Conservation (phyloP, 345 rosid species). For the Bruguiera parviflora region DNA sequence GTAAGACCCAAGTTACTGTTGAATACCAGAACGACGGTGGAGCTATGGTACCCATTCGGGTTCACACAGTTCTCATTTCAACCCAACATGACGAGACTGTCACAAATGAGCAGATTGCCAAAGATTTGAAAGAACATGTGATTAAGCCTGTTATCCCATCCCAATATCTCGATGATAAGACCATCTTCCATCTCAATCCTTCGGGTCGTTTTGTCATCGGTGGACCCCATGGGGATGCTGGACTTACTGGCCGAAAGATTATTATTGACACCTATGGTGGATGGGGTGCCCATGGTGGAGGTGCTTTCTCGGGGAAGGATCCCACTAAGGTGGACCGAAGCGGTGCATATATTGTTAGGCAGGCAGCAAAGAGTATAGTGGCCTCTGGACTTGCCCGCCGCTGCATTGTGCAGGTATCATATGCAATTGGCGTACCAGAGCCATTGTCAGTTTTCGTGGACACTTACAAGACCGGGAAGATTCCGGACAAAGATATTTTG, state of each 20-base stretch:
- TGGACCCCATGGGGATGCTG: conserved; percentile 85
- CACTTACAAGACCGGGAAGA: conserved; percentile 34
- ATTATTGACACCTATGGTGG: conserved; percentile 66
- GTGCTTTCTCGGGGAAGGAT: conserved; percentile 64
- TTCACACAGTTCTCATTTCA: conserved; percentile 75
- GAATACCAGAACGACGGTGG: conserved; percentile 65
- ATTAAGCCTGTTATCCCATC: conserved; percentile 73
- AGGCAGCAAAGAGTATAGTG: conserved; percentile 81
- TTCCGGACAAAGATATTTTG: conserved; percentile 35
- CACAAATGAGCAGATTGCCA: conserved; percentile 62
- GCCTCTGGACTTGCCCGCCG: conserved; percentile 75
- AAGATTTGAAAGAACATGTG: conserved; percentile 64
- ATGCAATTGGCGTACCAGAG: conserved; percentile 66
- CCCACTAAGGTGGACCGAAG: conserved; percentile 79
- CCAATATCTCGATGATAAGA: conserved; percentile 63
- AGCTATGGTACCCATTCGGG: conserved; percentile 66
- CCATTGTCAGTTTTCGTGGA: conserved; percentile 65
- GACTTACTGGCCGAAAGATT: conserved; percentile 77
- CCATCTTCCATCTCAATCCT: conserved; percentile 77
- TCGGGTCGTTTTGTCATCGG: conserved; percentile 81
- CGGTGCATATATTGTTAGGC: conserved; percentile 77
- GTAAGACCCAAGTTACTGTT: conserved; percentile 76
- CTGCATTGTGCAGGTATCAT: conserved; percentile 71
- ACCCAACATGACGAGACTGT: conserved; percentile 79
- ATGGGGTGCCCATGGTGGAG: conserved; percentile 63